These are phyloP conservation scores for Salix caprea DNA, from an alignment of 345 rosid species.

Conservation along the genomic window DNA sequence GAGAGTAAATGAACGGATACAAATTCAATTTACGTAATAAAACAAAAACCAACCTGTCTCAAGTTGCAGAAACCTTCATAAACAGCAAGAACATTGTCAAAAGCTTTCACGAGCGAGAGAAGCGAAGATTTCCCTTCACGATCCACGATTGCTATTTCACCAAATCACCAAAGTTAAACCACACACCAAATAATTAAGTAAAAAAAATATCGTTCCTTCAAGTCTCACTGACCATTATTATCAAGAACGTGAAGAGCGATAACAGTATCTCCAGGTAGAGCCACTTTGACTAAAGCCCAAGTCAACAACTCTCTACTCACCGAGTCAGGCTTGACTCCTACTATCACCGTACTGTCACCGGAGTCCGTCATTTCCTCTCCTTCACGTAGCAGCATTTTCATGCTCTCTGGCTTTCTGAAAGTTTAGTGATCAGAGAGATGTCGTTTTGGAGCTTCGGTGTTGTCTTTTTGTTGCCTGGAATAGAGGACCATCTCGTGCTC, in stretches of 20 bases:
- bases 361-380: slow-evolving; percentile 25
- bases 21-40: not conserved
- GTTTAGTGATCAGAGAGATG: not conserved
- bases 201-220: not conserved
- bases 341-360: slow-evolving; percentile 31
- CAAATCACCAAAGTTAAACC: slow-evolving; percentile 5
- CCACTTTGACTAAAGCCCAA: slow-evolving; percentile 36
- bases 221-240: slow-evolving; percentile 19
- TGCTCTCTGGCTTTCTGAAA: not conserved
- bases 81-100: slow-evolving; percentile 33
- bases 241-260: slow-evolving; percentile 30
- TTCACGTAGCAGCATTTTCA: slow-evolving; percentile 40
- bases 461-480: slow-evolving; percentile 23
- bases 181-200: not conserved
- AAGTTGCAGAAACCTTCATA: slow-evolving; percentile 38
- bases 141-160: slow-evolving; percentile 23
- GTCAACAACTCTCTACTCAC: slow-evolving; percentile 29
- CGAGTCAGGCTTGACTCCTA: slow-evolving; percentile 26
- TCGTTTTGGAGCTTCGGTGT: not conserved
- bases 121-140: slow-evolving; percentile 28
- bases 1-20: not conserved
- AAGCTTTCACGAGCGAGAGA: slow-evolving; percentile 31
- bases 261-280: slow-evolving; percentile 26
- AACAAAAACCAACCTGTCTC: slow-evolving; percentile 24
- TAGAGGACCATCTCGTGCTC: slow-evolving; percentile 28